Percentiles rank a stretch among this genome's conserved stretches.
Evolutionary conservation across 331 rosid species (phyloP).

Genomic region (Malus hybrid): DNA sequence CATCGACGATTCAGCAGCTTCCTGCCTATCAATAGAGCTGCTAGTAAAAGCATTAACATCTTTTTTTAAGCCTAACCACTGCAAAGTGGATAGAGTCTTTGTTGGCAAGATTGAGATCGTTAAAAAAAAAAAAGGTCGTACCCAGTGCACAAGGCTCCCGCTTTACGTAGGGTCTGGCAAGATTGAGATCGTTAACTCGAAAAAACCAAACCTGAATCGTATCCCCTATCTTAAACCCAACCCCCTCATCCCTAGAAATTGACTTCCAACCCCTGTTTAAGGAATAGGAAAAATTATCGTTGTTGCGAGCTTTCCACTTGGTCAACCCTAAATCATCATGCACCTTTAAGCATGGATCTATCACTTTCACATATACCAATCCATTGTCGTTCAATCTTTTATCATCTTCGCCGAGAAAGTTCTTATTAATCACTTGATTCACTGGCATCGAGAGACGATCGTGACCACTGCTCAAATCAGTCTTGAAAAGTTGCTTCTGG

Average conservation of each 20-base stretch:
- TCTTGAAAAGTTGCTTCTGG: background rate
- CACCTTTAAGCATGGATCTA: background rate
- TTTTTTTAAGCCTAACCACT: background rate
- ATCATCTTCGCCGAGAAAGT: background rate
- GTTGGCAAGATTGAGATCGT: background rate
- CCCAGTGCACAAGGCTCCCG: too few species aligned
- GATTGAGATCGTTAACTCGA: background rate
- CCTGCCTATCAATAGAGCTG: background rate
- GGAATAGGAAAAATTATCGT: background rate
- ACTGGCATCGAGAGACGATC: background rate
- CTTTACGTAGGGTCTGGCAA: too few species aligned
- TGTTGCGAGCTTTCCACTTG: background rate
- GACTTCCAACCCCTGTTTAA: background rate
- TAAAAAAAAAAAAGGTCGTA: too few species aligned
- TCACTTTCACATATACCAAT: background rate
- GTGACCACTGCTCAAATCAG: background rate
- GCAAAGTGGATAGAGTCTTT: background rate
- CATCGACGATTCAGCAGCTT: background rate
- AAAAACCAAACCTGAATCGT: background rate
- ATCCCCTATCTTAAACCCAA: background rate
- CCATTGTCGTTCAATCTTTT: background rate
- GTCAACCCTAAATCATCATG: background rate
- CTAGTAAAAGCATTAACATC: background rate
- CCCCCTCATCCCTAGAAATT: background rate
- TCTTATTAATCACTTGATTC: background rate